Evolutionary conservation across 2,329 filamentous ascomycete species (phyloP).

Genomic region (Nemania sp.): DNA sequence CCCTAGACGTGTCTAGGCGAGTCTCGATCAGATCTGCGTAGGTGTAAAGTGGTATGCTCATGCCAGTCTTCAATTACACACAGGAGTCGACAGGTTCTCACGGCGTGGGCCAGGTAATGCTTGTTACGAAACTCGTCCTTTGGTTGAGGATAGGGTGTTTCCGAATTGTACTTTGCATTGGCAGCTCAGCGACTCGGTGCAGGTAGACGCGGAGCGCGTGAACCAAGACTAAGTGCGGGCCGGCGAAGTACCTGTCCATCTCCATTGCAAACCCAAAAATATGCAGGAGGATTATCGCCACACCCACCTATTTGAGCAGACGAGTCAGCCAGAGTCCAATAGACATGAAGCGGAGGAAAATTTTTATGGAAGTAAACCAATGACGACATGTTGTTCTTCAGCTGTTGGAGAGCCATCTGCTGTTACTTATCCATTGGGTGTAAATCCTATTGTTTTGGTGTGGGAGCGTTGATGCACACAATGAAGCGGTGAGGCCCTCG

Average conservation of each 20-base stretch:
- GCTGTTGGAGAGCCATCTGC: conserved; percentile 7
- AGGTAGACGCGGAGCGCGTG: neutral
- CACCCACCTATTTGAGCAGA: conserved; percentile 1
- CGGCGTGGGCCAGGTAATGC: neutral
- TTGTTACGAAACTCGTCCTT: neutral
- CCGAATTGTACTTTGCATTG: neutral
- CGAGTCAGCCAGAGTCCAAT: conserved; percentile 14
- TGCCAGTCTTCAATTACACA: neutral
- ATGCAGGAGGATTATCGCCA: conserved; percentile 11
- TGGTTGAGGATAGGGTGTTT: neutral
- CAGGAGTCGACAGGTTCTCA: neutral
- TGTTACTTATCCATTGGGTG: conserved; percentile 23
- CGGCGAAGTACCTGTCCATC: neutral
- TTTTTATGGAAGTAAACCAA: conserved; percentile 22
- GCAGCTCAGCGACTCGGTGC: neutral
- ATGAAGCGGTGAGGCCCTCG: conserved; percentile 36
- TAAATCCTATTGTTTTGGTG: conserved; percentile 18
- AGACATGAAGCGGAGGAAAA: conserved; percentile 10
- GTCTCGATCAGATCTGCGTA: too few relatives aligned
- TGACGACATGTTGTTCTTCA: conserved; percentile 2
- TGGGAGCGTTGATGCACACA: conserved; percentile 24
- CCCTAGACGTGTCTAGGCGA: too few relatives aligned
- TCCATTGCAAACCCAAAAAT: conserved; percentile 11
- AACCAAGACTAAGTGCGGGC: neutral
- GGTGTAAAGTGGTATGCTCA: too few relatives aligned